Base-by-base conservation (phyloP, 2,329 filamentous ascomycete genomes). In the Chaetomium sp. region DNA sequence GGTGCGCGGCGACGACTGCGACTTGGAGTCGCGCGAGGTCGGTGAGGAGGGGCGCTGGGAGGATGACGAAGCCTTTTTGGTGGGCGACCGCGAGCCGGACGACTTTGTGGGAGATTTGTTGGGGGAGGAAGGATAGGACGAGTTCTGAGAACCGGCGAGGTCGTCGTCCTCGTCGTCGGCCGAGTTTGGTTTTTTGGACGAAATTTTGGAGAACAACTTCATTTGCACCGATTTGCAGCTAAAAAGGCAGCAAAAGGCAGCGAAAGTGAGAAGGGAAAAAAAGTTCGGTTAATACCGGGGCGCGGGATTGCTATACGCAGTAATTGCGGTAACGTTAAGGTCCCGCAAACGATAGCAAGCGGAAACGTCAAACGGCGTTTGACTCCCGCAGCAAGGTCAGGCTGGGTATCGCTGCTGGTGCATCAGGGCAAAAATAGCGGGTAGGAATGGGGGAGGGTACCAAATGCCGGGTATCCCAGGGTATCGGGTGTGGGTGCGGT, bases 201-300 rank as follows among this genome's bases (percentile, higher is more conserved):
- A 69, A 69, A 76, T 78, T 68, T 76, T 72, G 65, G 64, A 69
- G 68, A 79, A 79, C 74, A 78, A 74, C 75, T 79, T 79, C 77
- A 79, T 79, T 74, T 61, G 59, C 67, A 64, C 59, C 59, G 49
- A 54, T 44, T 48, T 50, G 56, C 57, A 53, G 55, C 52, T 60
- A 61, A 61, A 52, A 61, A 54, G 52, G 45, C 45, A 27, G 19
- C 19, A 27, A 27, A 27, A 27, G 19, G 19, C 19, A 27, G 19
- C 19, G 19, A 27, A 27, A 27, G 19, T 27, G 19, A 27, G 19
- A 27, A 27, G 19, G 19, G 19, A 27, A 27, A 27, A 27, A 27
- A 27, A 27, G 19, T 27, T 27, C 19, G 19, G 58, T 60, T 48
- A 53, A 50, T 53, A 40, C 53, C 48, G 51, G 58, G 55, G 48